Evolutionary conservation across 768 basidiomycete genomes (phyloP).

Genomic region (Bullera alba): DNA sequence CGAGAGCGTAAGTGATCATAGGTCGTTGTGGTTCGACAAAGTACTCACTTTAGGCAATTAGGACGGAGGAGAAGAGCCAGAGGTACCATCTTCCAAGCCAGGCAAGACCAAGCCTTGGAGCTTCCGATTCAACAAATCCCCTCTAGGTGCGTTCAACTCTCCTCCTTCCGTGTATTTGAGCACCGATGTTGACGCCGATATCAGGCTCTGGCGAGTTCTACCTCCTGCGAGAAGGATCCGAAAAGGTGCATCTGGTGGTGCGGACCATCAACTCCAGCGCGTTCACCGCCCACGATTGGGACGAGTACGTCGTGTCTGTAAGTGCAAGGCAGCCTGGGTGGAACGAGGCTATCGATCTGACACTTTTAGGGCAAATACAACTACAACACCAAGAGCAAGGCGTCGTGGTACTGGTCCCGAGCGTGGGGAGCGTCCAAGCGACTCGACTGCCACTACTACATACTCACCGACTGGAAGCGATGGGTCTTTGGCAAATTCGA

Average conservation of each 20-base stretch:
- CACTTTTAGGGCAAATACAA: slow-evolving; percentile 34
- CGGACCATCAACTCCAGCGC: slow-evolving; percentile 43
- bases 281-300: slow-evolving; percentile 44
- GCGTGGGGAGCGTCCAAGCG: slow-evolving; percentile 37
- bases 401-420: slow-evolving; percentile 47
- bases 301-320: slow-evolving; percentile 43
- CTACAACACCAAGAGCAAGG: slow-evolving; percentile 46
- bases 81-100: slow-evolving; percentile 5
- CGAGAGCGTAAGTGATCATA: slow-evolving; percentile 26
- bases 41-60: not conserved
- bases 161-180: not conserved
- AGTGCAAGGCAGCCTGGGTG: slow-evolving; percentile 5
- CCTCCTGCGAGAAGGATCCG: slow-evolving; percentile 30
- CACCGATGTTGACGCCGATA: not conserved
- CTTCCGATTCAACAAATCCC: slow-evolving; percentile 43
- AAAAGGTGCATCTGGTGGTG: slow-evolving; percentile 41
- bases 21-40: not conserved
- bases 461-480: slow-evolving; percentile 45
- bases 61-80: slow-evolving; percentile 36
- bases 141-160: slow-evolving; percentile 32
- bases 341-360: not conserved
- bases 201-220: slow-evolving; percentile 45
- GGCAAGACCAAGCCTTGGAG: slow-evolving; percentile 32
- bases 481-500: slow-evolving; percentile 46
- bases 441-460: slow-evolving; percentile 39